Percentiles rank a stretch among this genome's conserved stretches.
Conservation (phyloP, 306 rosid genomes). For the Alnus rubra region DNA sequence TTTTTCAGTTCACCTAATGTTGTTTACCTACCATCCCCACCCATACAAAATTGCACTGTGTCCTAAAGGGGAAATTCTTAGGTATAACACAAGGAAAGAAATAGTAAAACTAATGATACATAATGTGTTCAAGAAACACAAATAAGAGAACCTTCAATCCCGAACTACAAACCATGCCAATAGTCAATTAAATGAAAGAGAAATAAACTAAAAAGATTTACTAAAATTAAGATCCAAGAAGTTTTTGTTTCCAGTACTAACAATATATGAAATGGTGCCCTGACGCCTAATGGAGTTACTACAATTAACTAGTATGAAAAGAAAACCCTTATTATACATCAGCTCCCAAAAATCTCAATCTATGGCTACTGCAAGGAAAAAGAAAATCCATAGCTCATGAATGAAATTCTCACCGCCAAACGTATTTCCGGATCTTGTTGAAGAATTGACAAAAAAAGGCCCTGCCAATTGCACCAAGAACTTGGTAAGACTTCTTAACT, state of each 20-base stretch:
- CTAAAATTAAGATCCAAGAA: background rate
- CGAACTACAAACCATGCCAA: background rate
- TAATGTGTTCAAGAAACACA: background rate
- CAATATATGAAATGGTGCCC: background rate
- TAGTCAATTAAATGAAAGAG: background rate
- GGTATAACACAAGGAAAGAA: background rate
- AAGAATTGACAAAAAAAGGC: conserved; percentile 68
- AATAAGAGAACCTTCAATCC: background rate
- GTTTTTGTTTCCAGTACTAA: background rate
- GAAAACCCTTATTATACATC: background rate
- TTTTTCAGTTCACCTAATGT: background rate
- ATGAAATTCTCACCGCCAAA: conserved; percentile 67
- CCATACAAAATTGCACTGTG: background rate
- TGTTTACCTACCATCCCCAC: background rate
- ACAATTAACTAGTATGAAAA: background rate
- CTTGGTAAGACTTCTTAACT: conserved; percentile 27
- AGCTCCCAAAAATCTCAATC: background rate
- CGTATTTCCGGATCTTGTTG: conserved; percentile 82
- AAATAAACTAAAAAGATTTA: background rate
- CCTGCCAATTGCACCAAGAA: conserved; percentile 57
- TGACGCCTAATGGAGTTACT: background rate
- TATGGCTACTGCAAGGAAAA: background rate
- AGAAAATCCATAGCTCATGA: conserved; percentile 5
- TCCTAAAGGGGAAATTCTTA: background rate
- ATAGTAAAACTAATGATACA: background rate